Evolutionary conservation across 2,329 filamentous ascomycete species (phyloP).

Genomic region (Penicillium sp.): DNA sequence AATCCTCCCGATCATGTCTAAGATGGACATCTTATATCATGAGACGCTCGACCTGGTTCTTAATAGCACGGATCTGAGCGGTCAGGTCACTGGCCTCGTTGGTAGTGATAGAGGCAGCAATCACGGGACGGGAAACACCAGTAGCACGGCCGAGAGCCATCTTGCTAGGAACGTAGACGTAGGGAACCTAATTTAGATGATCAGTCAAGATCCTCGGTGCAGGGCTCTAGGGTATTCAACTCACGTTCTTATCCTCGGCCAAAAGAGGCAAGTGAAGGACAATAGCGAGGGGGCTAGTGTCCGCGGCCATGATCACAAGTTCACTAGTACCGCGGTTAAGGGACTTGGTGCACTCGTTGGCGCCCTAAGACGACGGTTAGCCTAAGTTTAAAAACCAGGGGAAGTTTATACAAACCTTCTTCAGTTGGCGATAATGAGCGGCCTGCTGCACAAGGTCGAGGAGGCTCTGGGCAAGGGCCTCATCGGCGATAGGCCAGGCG

Average conservation of each 20-base stretch:
- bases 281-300: conserved; percentile 83
- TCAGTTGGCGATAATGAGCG: conserved; percentile 57
- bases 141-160: conserved; percentile 84
- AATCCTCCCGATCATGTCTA: neutral
- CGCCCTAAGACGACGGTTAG: neutral
- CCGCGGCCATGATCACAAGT: conserved; percentile 57
- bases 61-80: conserved; percentile 80
- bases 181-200: conserved; percentile 44
- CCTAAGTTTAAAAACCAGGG: neutral
- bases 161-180: conserved; percentile 74
- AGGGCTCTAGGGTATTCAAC: neutral
- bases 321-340: neutral
- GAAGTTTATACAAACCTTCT: neutral
- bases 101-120: conserved; percentile 82
- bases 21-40: neutral
- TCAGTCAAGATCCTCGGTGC: neutral
- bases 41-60: conserved; percentile 92
- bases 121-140: conserved; percentile 84
- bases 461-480: conserved; percentile 73
- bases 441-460: conserved; percentile 77
- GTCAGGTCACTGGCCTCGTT: conserved; percentile 88
- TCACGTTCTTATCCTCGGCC: conserved; percentile 68
- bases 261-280: conserved; percentile 85
- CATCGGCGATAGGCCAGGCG: conserved; percentile 71
- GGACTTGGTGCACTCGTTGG: neutral